These are phyloP conservation scores for Salvia rosmarinus DNA, from an alignment of 257 asterid species.

Conservation along the genomic window DNA sequence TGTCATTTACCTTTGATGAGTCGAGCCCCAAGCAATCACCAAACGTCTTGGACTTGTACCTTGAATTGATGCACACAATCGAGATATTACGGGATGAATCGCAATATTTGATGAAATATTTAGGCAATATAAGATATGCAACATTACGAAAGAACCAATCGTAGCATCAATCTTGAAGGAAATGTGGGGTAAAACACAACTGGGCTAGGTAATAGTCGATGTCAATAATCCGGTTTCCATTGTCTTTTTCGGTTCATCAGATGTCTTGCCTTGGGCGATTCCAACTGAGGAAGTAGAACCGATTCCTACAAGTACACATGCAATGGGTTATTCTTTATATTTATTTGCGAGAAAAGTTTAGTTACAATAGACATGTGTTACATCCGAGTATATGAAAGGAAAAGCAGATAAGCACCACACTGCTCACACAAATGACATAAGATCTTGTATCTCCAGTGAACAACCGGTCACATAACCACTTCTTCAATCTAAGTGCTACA, in stretches of 20 bases:
- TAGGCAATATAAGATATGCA: constrained; percentile 29
- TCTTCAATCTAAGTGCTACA: constrained; percentile 92
- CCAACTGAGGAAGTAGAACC: constrained; percentile 63
- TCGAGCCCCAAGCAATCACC: too few relatives aligned
- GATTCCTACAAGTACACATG: constrained; percentile 52
- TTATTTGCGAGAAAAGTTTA: neutral
- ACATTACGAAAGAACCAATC: constrained; percentile 15
- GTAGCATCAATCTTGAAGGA: constrained; percentile 8
- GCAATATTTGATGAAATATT: constrained; percentile 24
- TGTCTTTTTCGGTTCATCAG: constrained; percentile 90
- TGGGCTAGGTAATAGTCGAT: constrained; percentile 94
- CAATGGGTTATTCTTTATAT: constrained; percentile 25
- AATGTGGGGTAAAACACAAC: constrained; percentile 51
- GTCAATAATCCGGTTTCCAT: constrained; percentile 86
- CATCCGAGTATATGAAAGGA: constrained; percentile 9
- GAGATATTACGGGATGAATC: too few relatives aligned
- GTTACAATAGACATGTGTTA: constrained; percentile 20
- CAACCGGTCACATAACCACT: constrained; percentile 76
- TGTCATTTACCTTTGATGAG: too few relatives aligned
- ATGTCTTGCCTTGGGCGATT: constrained; percentile 93
- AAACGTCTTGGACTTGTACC: too few relatives aligned
- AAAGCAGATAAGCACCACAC: constrained; percentile 37
- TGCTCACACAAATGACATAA: constrained; percentile 88
- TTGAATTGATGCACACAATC: too few relatives aligned
- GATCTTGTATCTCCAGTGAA: constrained; percentile 88